A percentile compares a stretch with the other conserved stretches of the same genome.
These are phyloP conservation scores for Cinnamomum chago DNA, from an alignment of 164 flowering plant genomes.

Conservation along the genomic window DNA sequence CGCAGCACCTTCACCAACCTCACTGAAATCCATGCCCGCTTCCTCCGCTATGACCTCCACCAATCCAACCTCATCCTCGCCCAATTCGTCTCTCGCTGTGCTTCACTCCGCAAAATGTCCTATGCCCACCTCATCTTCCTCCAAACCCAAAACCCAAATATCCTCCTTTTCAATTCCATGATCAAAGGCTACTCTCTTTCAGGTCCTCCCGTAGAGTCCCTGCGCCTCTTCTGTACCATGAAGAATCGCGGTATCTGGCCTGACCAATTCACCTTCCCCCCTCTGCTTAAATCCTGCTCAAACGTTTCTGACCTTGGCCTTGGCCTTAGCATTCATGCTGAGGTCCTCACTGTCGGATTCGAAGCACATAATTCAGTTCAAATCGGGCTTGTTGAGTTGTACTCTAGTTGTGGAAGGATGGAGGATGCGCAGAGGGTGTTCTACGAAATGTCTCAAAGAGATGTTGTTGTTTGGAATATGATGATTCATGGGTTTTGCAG, in stretches of 20 bases:
- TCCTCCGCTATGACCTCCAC: slow-evolving; percentile 67
- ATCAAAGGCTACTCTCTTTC: slow-evolving; percentile 61
- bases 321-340: slow-evolving; percentile 52
- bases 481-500: slow-evolving; percentile 72
- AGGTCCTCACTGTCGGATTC: slow-evolving; percentile 47
- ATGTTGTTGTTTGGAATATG: slow-evolving; percentile 69
- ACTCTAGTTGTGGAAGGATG: slow-evolving; percentile 40
- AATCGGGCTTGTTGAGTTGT: slow-evolving; percentile 67
- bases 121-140: slow-evolving; percentile 60
- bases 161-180: slow-evolving; percentile 74
- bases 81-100: slow-evolving; percentile 68
- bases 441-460: slow-evolving; percentile 55
- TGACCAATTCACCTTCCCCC: slow-evolving; percentile 70
- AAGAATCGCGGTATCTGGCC: slow-evolving; percentile 53
- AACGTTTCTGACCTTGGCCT: slow-evolving; percentile 26
- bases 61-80: slow-evolving; percentile 69
- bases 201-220: slow-evolving; percentile 44
- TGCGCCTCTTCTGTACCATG: slow-evolving; percentile 44
- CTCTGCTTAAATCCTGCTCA: slow-evolving; percentile 66
- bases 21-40: slow-evolving; percentile 64
- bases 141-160: slow-evolving; percentile 47
- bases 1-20: slow-evolving; percentile 45
- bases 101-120: slow-evolving; percentile 31
- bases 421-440: slow-evolving; percentile 59
- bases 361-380: slow-evolving; percentile 31